Percentiles rank a stretch among this genome's conserved stretches.
Conservation (phyloP, 2,329 filamentous ascomycete genomes). For the Paraphoma sp. region DNA sequence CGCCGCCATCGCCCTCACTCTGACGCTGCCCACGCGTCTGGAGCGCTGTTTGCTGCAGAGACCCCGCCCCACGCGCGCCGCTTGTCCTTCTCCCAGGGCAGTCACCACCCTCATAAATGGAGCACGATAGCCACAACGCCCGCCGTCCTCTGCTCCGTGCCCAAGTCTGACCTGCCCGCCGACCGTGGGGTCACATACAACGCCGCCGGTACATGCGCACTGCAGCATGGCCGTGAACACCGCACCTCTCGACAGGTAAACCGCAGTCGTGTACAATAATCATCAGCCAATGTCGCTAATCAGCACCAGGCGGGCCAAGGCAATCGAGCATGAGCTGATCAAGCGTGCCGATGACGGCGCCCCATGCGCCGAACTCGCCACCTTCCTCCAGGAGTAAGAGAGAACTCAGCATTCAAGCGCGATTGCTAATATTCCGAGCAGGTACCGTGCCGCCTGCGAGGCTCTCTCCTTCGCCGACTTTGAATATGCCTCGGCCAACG, state of each 20-base stretch:
- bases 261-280: neutral
- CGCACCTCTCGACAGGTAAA: constrained; percentile 60
- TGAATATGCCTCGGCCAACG: constrained; percentile 66
- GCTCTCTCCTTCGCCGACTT: constrained; percentile 76
- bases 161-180: constrained; percentile 64
- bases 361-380: constrained; percentile 58
- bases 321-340: constrained; percentile 58
- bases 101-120: constrained; percentile 61
- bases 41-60: constrained; percentile 33
- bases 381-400: constrained; percentile 48
- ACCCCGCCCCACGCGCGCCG: constrained; percentile 25
- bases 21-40: constrained; percentile 26
- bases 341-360: constrained; percentile 59
- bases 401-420: constrained; percentile 3
- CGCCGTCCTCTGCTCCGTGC: constrained; percentile 56
- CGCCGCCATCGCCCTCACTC: constrained; percentile 13
- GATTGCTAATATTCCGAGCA: constrained; percentile 43
- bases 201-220: constrained; percentile 24
- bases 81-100: constrained; percentile 44
- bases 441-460: constrained; percentile 75
- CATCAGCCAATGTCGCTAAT: constrained; percentile 22
- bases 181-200: constrained; percentile 58
- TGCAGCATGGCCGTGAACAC: constrained; percentile 54
- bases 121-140: constrained; percentile 58
- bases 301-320: constrained; percentile 49